Evolutionary conservation across 225 moss, liverwort and hornwort genomes (phyloP), one percentile per base, ranked within the genome.

Genomic region (Ulota crispa): DNA sequence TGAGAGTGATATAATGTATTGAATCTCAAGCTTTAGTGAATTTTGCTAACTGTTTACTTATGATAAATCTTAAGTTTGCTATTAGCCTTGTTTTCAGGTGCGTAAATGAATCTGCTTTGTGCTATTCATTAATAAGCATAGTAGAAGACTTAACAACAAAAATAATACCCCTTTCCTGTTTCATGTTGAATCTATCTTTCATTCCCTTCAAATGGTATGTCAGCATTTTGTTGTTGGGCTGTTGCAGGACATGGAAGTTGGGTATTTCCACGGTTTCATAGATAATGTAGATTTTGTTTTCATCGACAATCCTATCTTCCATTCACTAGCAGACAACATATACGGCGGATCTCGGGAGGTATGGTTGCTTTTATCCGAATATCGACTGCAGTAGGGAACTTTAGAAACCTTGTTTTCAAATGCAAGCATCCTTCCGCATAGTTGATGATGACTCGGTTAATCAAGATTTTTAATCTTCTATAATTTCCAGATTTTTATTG

Each of bases 321-420:
- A 88, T 53, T 42, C 78, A 28, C 72, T 24, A 73, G 74, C 67
- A 26, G 43, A 77, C 41, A 82, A 92, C 76, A 95, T 95, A 27
- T 95, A 95, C 77, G 92, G 94, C 76, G 93, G 94, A 67, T 90
- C 93, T 62, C 85, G 87, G 64, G 93, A 95, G 91, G 94, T 92
- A 86, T 37, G 15, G 4, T 54, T 76, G 47, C 16, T 55, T 68
- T 69, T 21, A 75, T 31, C 52, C 28, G 16, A 42, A 36, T 47
- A 1, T 68, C 15, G 26, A 26, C 75, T 75, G 60, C 65, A 63
- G 20, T 23, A 34, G 24, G 42, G 41, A 63, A 47, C 61, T 24
- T 21, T 66, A 52, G 16, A 67, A 66, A 13, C 31, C 66, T 75
- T 47, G 37, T 88, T 20, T 39, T 6, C 32, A 4, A 65, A 37